A percentile compares a stretch with the other conserved stretches of the same genome.
Evolutionary conservation across 2,329 filamentous ascomycete species (phyloP).

Genomic region (Talaromyces piceae): DNA sequence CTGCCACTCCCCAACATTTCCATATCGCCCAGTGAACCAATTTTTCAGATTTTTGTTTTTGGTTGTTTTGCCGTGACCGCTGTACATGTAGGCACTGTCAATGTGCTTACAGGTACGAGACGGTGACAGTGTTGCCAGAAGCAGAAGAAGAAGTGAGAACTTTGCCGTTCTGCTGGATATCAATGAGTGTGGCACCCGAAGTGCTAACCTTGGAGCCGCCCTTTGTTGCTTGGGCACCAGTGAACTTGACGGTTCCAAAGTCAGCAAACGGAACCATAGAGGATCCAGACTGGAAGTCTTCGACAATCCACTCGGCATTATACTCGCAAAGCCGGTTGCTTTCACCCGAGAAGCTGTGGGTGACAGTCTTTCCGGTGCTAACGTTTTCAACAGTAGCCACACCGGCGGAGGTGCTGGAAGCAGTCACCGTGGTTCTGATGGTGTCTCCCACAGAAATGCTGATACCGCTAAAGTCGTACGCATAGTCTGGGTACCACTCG

Average conservation of each 20-base stretch:
- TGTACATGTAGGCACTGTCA: too few species aligned
- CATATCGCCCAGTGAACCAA: background rate
- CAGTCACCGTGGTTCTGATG: slow-evolving; percentile 5
- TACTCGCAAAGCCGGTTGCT: slow-evolving; percentile 42
- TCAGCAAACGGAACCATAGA: slow-evolving; percentile 40
- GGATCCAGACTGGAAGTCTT: slow-evolving; percentile 41
- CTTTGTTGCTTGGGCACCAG: slow-evolving; percentile 21
- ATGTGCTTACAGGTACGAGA: slow-evolving; percentile 5
- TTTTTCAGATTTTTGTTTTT: too few species aligned
- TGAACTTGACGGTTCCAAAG: slow-evolving; percentile 41
- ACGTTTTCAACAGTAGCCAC: slow-evolving; percentile 45
- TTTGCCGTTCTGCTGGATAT: slow-evolving; percentile 38
- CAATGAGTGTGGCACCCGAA: slow-evolving; percentile 27
- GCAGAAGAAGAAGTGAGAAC: slow-evolving; percentile 9
- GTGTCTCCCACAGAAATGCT: slow-evolving; percentile 6
- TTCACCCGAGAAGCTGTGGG: slow-evolving; percentile 41
- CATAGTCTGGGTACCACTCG: slow-evolving; percentile 49
- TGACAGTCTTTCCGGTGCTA: slow-evolving; percentile 45
- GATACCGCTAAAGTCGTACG: slow-evolving; percentile 11
- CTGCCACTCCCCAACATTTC: background rate
- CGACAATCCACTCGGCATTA: slow-evolving; percentile 59
- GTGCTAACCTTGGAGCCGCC: slow-evolving; percentile 12
- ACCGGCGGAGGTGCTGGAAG: slow-evolving; percentile 22
- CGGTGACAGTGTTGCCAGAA: slow-evolving; percentile 9
- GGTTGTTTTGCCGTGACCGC: too few species aligned